Evolutionary conservation across 305 asterid species (phyloP), one percentile per base, ranked within the genome.

Genomic region (Plantago rigida): DNA sequence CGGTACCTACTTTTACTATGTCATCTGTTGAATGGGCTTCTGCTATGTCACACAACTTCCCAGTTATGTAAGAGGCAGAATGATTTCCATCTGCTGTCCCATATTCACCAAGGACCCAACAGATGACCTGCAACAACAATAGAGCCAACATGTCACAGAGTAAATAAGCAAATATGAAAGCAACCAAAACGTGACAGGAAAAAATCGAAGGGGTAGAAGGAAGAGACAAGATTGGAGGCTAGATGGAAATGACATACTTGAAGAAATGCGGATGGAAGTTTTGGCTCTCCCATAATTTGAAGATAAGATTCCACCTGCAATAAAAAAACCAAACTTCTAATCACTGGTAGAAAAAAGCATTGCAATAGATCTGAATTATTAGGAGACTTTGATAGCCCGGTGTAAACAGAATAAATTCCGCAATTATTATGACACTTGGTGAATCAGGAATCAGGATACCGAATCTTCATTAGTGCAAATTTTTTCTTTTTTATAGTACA

Each of bases 41-140:
- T 47, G 97, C 92, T 59, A 77, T 82, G 68, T 89, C 97, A 75
- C 90, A 82, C 75, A 93, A 78, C 77, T 89, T 93, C 67, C 99
- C 96, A 60, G 82, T 82, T 62, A 89, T 82, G 78, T 93, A 87
- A 52, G 97, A 84, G 65, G 99, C 94, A 65, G 96, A 85, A 73
- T 85, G 82, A 71, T 85, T 93, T 60, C 95, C 95, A 79, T 82
- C 95, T 65, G 90, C 92, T 70, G 94, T 85, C 68, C 96, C 97
- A 73, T 89, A 89, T 83, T 93, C 99, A 54, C 99, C 99, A 73
- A 89, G 72, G 67, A 93, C 96, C 99, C 97, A 93, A 70, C 99
- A 93, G 72, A 93, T 93, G 63, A 93, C 95, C 99, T 93, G 68
- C 56, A 63, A 9, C 58, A 56, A 28, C 51, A 54, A 31, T 2